Evolutionary conservation across 257 asterid species (phyloP), one percentile per base, ranked within the genome.

Genomic region (Haberlea rhodopensis): DNA sequence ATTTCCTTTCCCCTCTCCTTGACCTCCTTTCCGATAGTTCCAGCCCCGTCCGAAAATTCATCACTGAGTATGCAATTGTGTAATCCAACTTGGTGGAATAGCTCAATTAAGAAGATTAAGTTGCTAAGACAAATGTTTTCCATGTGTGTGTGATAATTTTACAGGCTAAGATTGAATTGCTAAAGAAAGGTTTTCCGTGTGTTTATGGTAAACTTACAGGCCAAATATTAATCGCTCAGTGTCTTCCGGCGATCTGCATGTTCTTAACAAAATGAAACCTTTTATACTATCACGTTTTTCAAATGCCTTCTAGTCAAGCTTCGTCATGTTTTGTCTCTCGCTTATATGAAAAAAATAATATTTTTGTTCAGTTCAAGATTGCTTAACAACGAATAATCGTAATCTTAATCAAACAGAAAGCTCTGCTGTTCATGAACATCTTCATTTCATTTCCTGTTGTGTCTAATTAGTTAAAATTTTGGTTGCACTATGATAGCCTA

Each of bases 11-110:
- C 59, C 79, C 85, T 18, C 56, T 90, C 46, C 72, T 90, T 18
- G 90, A 79, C 73, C 91, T 94, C 29, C 83, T 81, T 8, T 79
- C 94, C 1, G 92, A 87, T 69, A 69, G 76, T 40, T 79, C 63
- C 62, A 77, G 96, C 77, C 97, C 97, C 27, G 90, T 85, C 57
- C 96, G 97, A 52, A 83, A 79, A 82, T 72, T 78, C 73, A 56
- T 83, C 28, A 85, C 80, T 53, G 87, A 80, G 99, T 94, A 90
- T 65, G 88, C 68, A 56, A 53, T 21, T 37, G 51, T 16, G 10
- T 22, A 60, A 49, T 29, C 64, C 26, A 1, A 29, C 18, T 53
- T 6, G 25, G 37, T 51, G 10, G 68, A 48, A 54, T 23, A 25
- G 60, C 48, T 57, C 11, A 51, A 18, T 52, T 24, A 37, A 16